phyloP scores from a whole-genome alignment of 164 flowering plant genomes.

The Euptelea pleiosperma region DNA sequence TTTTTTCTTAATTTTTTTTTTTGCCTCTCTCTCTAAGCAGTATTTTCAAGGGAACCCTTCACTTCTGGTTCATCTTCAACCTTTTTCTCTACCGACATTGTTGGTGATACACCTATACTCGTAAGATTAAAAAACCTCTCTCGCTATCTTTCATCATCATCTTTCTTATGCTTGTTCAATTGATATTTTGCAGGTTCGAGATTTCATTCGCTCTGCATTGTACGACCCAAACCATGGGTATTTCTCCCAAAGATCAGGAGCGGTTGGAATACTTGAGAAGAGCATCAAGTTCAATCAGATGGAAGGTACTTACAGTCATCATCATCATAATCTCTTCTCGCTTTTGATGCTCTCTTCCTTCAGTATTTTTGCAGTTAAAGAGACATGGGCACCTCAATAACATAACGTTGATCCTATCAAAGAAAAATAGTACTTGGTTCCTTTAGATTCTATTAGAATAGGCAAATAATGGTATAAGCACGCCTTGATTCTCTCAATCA shows the following conservation, averaged over 20 bases:
- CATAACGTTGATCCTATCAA: too few species aligned
- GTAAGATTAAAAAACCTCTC: constrained; percentile 35
- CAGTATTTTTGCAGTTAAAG: too few species aligned
- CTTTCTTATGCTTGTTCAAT: background rate
- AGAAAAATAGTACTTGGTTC: too few species aligned
- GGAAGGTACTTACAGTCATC: constrained; percentile 40
- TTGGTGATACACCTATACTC: constrained; percentile 61
- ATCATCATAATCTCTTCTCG: background rate
- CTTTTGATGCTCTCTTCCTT: too few species aligned
- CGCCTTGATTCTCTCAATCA: too few species aligned
- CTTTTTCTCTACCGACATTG: constrained; percentile 51
- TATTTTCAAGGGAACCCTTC: background rate
- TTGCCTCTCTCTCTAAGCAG: background rate
- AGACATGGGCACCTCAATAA: too few species aligned
- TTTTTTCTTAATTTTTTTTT: too few species aligned
- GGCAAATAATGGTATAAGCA: too few species aligned
- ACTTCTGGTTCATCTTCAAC: constrained; percentile 22
- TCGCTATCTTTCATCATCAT: background rate
- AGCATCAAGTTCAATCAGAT: constrained; percentile 82
- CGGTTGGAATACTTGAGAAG: constrained; percentile 76
- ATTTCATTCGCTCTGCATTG: constrained; percentile 75
- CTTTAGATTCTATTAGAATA: too few species aligned
- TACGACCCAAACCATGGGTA: constrained; percentile 83
- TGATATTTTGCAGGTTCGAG: constrained; percentile 63
- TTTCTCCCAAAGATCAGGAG: constrained; percentile 68